Base-by-base conservation (phyloP, 1,284 basidiomycete species). In the Ceratobasidium sp. region DNA sequence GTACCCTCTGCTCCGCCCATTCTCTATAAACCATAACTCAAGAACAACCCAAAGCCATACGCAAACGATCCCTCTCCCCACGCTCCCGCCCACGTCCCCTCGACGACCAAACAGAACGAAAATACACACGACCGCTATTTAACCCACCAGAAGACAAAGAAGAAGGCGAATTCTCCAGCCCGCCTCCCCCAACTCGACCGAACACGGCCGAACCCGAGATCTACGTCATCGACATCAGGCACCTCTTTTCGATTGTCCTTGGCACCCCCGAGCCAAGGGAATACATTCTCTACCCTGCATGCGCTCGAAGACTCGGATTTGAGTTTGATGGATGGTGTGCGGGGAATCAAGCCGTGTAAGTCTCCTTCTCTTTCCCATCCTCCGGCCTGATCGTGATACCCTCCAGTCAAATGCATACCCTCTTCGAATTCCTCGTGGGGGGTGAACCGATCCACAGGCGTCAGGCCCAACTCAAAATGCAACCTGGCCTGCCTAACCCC, bases 271-370 rank as follows among this genome's bases (percentile, higher is more conserved):
- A 57, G 21, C 55, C 52, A 12, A 34, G 53, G 16, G 50, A 21
- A 2, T 69, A 43, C 23, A 58, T 58, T 2, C 26, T 46, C 9
- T 69, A 69, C 65, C 65, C 65, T 1, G 28, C 65, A 3, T 32
- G 52, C 9, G 52, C 65, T 9, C 34, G 52, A 43, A 39, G 52
- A 46, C 46, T 69, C 9, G 65, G 53, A 6, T 30, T 69, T n/a
- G 21, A 39, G 28, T 30, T 69, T 45, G 52, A 55, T 45, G 65
- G 65, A 21, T 69, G 65, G 65, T 69, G 65, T 46, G 65, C 65
- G 23, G 65, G 65, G 26, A 69, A 69, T 21, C 53, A 58, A 36
- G 65, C 65, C 3, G 43, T 28, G 65, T 69, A 50, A 18, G 64
- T n/a, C 34, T 21, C 3, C 8, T 30, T n/a, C 14, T n/a, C 41